Conservation (phyloP, 768 basidiomycete species). For the Vararia minispora region DNA sequence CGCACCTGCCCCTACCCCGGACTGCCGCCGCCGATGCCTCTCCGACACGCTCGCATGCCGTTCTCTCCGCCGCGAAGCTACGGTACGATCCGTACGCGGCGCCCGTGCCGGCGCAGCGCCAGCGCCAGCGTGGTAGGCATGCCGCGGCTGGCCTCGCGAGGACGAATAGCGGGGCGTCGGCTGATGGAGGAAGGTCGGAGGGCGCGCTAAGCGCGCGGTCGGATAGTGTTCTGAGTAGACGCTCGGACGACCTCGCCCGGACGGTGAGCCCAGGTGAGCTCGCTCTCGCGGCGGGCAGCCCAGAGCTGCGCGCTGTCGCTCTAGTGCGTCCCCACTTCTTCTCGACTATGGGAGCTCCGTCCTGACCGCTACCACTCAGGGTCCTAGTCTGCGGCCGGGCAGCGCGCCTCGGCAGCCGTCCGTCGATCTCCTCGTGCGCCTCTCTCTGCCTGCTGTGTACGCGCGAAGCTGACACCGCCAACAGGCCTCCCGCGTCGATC, state of each 20-base stretch:
- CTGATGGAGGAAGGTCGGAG: slow-evolving; percentile 15
- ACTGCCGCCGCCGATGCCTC: slow-evolving; percentile 14
- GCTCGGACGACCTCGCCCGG: slow-evolving; percentile 3
- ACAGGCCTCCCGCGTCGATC: slow-evolving; percentile 34
- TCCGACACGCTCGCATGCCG: slow-evolving; percentile 16
- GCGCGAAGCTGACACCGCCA: background rate
- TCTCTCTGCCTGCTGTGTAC: background rate
- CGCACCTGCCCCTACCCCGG: slow-evolving; percentile 13
- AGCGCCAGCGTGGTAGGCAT: slow-evolving; percentile 25
- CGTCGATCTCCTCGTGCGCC: too few relatives aligned
- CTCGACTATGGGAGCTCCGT: background rate
- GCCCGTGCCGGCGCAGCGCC: slow-evolving; percentile 39
- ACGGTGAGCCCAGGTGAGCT: slow-evolving; percentile 14
- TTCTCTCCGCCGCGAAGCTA: slow-evolving; percentile 34
- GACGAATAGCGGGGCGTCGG: slow-evolving; percentile 24
- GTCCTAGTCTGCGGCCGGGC: too few relatives aligned
- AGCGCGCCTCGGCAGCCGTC: too few relatives aligned
- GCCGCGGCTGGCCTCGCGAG: too few relatives aligned
- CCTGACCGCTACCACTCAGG: too few relatives aligned
- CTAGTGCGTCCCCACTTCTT: slow-evolving; percentile 6
- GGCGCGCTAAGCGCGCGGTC: slow-evolving; percentile 6
- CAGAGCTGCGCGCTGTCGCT: slow-evolving; percentile 9
- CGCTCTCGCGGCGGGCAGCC: slow-evolving; percentile 13
- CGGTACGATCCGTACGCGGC: slow-evolving; percentile 64
- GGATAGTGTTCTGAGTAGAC: slow-evolving; percentile 1